Percentiles rank a stretch among this genome's conserved stretches.
These are phyloP conservation scores for Babesia ovata DNA, from an alignment of 169 alveolate genomes.

Conservation along the genomic window DNA sequence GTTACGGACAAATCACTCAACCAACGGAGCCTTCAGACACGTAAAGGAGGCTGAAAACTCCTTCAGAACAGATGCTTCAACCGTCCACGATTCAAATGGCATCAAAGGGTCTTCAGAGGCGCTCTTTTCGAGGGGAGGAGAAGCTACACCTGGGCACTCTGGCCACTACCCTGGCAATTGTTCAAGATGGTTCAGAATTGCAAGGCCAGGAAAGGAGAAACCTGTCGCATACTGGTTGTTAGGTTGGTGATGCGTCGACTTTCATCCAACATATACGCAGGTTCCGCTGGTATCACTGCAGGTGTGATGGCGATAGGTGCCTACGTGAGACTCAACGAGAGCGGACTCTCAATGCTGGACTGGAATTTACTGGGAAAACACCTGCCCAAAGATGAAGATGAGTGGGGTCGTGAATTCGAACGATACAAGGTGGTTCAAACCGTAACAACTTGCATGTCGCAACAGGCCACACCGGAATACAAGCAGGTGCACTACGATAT, in stretches of 20 bases:
- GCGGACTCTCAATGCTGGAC: slow-evolving; percentile 91
- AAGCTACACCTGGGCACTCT: not conserved
- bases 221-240: slow-evolving; percentile 61
- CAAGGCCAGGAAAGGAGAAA: slow-evolving; percentile 38
- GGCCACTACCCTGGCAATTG: not conserved
- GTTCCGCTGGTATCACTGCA: slow-evolving; percentile 75
- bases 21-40: slow-evolving; percentile 20
- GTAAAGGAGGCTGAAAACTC: slow-evolving; percentile 17
- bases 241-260: slow-evolving; percentile 28
- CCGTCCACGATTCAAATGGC: too few species aligned
- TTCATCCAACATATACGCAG: not conserved
- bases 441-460: not conserved
- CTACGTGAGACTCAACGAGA: slow-evolving; percentile 86
- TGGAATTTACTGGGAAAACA: slow-evolving; percentile 85
- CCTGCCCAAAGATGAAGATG: slow-evolving; percentile 83
- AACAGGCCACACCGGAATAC: slow-evolving; percentile 86
- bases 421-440: slow-evolving; percentile 70
- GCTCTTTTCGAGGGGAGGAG: too few species aligned
- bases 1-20: not conserved
- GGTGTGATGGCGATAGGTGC: slow-evolving; percentile 86
- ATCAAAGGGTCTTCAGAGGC: too few species aligned
- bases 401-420: slow-evolving; percentile 86
- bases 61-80: not conserved
- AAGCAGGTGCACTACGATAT: slow-evolving; percentile 83
- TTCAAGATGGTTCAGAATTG: slow-evolving; percentile 6